These are phyloP conservation scores for Vaccinium macrocarpon DNA, from an alignment of 148 eudicot species.

Conservation along the genomic window DNA sequence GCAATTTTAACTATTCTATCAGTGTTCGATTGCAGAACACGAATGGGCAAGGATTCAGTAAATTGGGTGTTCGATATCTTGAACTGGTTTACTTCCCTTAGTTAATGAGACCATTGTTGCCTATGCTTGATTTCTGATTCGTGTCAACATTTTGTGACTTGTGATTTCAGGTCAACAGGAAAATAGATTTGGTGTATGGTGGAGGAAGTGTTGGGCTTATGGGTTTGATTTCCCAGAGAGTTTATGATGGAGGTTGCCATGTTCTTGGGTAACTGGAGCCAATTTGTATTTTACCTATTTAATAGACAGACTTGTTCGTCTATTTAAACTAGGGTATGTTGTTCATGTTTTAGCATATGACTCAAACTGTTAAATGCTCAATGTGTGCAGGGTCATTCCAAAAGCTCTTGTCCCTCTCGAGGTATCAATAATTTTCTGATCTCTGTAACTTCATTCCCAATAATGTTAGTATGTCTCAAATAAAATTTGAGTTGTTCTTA, in stretches of 20 bases:
- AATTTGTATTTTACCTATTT: background rate
- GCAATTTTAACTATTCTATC: background rate
- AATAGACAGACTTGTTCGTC: background rate
- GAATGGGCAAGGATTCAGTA: background rate
- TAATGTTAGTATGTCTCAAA: background rate
- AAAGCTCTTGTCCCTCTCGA: slow-evolving; percentile 87
- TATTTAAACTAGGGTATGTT: slow-evolving; percentile 6
- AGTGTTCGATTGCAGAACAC: background rate
- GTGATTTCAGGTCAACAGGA: slow-evolving; percentile 63
- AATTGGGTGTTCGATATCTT: slow-evolving; percentile 15
- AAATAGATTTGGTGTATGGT: slow-evolving; percentile 90
- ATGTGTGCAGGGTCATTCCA: slow-evolving; percentile 77
- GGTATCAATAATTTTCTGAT: slow-evolving; percentile 41
- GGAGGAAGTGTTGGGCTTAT: slow-evolving; percentile 96
- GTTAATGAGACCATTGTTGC: background rate
- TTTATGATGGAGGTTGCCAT: slow-evolving; percentile 80
- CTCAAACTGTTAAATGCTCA: slow-evolving; percentile 21
- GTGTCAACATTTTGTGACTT: slow-evolving; percentile 1
- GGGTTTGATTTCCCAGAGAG: slow-evolving; percentile 79
- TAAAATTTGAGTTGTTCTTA: background rate
- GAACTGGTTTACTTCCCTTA: slow-evolving; percentile 11
- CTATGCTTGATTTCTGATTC: background rate
- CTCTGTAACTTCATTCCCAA: background rate
- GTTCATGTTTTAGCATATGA: slow-evolving; percentile 11
- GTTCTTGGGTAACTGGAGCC: slow-evolving; percentile 81